Evolutionary conservation across 2,329 filamentous ascomycete genomes (phyloP).

Genomic region (Sclerotinia spermophila): DNA sequence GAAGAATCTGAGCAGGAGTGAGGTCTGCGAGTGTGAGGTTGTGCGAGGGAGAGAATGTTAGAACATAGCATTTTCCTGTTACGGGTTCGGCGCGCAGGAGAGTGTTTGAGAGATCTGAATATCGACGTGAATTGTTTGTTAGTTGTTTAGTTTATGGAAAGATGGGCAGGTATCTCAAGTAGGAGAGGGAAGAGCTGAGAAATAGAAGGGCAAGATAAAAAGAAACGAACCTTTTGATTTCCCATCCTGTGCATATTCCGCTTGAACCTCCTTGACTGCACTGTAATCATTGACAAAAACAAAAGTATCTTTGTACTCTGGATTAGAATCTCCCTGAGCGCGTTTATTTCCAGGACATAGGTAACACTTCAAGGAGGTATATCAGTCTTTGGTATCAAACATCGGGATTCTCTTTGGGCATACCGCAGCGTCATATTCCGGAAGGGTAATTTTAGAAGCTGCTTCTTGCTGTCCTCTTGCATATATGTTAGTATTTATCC

Average conservation of each 20-base stretch:
- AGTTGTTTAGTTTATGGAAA: neutral
- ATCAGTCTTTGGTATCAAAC: slow-evolving; percentile 22
- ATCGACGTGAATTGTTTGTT: neutral
- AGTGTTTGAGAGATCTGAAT: slow-evolving; percentile 63
- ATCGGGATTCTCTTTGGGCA: neutral
- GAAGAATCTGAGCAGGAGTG: slow-evolving; percentile 68
- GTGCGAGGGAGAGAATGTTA: slow-evolving; percentile 89
- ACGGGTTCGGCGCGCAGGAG: slow-evolving; percentile 81
- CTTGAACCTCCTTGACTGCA: slow-evolving; percentile 90
- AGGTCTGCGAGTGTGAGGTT: slow-evolving; percentile 93
- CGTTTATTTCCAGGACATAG: slow-evolving; percentile 88
- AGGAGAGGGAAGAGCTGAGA: slow-evolving; percentile 11
- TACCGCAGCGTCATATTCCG: slow-evolving; percentile 75
- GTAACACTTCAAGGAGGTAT: slow-evolving; percentile 69
- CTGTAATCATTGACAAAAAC: slow-evolving; percentile 98
- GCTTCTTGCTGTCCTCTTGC: slow-evolving; percentile 74
- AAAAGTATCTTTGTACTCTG: slow-evolving; percentile 81
- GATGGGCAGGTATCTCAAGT: neutral
- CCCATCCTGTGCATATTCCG: slow-evolving; percentile 58
- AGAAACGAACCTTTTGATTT: slow-evolving; percentile 28
- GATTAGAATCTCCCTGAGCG: slow-evolving; percentile 82
- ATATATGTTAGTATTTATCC: slow-evolving; percentile 18
- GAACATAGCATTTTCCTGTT: slow-evolving; percentile 93
- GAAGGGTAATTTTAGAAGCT: slow-evolving; percentile 63
- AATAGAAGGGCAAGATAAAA: slow-evolving; percentile 1